A percentile compares a stretch with the other conserved stretches of the same genome.
These are phyloP conservation scores for Papiliotrema flavescens DNA, from an alignment of 1,284 basidiomycete genomes.

Conservation along the genomic window DNA sequence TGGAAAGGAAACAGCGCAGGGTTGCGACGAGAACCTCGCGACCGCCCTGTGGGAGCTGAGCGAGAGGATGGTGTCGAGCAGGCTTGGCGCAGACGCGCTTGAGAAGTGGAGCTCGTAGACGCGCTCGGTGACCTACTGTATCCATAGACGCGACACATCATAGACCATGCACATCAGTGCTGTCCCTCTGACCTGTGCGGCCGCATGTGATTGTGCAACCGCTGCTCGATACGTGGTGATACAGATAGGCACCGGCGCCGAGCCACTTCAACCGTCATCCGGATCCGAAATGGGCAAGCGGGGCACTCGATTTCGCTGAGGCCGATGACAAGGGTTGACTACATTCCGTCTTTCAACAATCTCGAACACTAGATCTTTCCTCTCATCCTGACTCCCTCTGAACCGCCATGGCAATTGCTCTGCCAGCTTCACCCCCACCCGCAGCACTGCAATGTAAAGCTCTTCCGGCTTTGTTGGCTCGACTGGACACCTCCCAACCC, in stretches of 20 bases:
- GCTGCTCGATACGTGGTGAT: no score
- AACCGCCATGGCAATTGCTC: not conserved
- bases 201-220: no score
- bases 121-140: not conserved
- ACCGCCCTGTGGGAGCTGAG: constrained; percentile 67
- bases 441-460: not conserved
- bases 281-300: no score
- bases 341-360: no score
- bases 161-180: no score
- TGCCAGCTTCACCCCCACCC: not conserved
- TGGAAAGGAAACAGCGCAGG: constrained; percentile 48
- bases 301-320: no score
- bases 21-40: constrained; percentile 45
- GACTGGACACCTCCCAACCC: not conserved
- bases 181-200: no score
- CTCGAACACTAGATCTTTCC: no score
- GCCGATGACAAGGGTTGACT: no score
- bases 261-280: no score
- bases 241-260: no score
- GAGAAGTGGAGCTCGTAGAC: constrained; percentile 23
- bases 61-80: constrained; percentile 87
- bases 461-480: not conserved
- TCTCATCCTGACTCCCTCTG: no score
- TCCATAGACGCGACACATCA: not conserved
- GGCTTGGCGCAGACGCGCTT: constrained; percentile 77